Evolutionary conservation across 176 grass and related monocot genomes (phyloP).

Genomic region (Melocanna baccifera): DNA sequence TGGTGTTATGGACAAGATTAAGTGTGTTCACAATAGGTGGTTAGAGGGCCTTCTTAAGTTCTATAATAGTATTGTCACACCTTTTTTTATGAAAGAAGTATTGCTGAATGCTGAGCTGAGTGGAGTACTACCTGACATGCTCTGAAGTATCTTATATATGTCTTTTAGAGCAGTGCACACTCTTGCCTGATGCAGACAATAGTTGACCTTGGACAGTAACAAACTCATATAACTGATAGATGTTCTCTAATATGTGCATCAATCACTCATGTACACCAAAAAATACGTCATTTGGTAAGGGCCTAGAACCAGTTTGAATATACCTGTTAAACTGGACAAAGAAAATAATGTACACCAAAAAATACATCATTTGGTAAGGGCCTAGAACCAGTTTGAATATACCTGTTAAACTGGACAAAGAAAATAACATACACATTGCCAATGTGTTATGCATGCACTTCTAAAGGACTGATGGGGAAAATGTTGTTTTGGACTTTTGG

Average conservation of each 20-base stretch:
- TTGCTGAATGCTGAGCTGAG: neutral
- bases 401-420: neutral
- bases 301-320: neutral
- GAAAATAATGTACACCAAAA: neutral
- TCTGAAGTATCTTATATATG: neutral
- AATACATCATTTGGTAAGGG: neutral
- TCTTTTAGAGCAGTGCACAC: neutral
- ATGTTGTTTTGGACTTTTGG: neutral
- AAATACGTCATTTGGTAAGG: neutral
- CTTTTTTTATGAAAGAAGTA: neutral
- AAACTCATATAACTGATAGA: neutral
- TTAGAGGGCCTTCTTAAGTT: neutral
- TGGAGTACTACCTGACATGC: neutral
- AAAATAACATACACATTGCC: neutral
- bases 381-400: neutral
- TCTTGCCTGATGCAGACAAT: neutral
- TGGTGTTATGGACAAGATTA: neutral
- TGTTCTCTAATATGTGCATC: conserved; percentile 2
- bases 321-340: neutral
- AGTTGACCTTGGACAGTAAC: neutral
- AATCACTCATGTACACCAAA: neutral
- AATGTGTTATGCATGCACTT: neutral
- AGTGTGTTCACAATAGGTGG: neutral
- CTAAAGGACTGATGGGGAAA: neutral
- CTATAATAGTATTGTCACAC: neutral